Evolutionary conservation across 805 yeast species (phyloP).

Genomic region (Maudiozyma bulderi): DNA sequence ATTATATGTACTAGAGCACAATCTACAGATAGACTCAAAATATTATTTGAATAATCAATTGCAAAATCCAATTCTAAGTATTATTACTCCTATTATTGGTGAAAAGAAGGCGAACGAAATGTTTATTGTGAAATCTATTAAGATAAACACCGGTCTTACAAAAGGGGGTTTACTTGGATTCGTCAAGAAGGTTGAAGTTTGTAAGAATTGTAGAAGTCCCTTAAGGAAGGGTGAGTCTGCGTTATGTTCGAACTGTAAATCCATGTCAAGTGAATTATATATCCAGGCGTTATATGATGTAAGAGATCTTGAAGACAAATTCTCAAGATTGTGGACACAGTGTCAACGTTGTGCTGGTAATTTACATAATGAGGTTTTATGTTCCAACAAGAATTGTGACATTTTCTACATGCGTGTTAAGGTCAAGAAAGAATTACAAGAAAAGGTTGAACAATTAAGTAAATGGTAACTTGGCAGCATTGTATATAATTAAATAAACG

Average conservation of each 20-base stretch:
- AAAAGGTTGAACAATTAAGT: slow-evolving; percentile 31
- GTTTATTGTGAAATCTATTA: slow-evolving; percentile 44
- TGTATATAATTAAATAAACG: background rate
- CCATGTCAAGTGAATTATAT: slow-evolving; percentile 66
- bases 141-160: slow-evolving; percentile 42
- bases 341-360: slow-evolving; percentile 97
- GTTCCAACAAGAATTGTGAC: slow-evolving; percentile 94
- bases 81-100: slow-evolving; percentile 91
- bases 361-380: slow-evolving; percentile 87
- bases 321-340: slow-evolving; percentile 90
- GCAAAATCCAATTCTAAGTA: slow-evolving; percentile 84
- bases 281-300: slow-evolving; percentile 72
- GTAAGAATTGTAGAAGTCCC: slow-evolving; percentile 83
- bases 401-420: slow-evolving; percentile 89
- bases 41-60: slow-evolving; percentile 90
- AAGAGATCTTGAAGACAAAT: slow-evolving; percentile 71
- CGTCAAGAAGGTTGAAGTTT: slow-evolving; percentile 78
- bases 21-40: slow-evolving; percentile 87
- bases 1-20: slow-evolving; percentile 80
- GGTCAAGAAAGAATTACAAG: slow-evolving; percentile 34
- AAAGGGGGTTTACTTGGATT: slow-evolving; percentile 88
- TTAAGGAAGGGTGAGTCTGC: slow-evolving; percentile 59
- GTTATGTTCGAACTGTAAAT: slow-evolving; percentile 69
- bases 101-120: slow-evolving; percentile 72
- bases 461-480: slow-evolving; percentile 27